Base-by-base conservation (phyloP, 129 eudicot genomes). In the Chrysanthemum makinoi region DNA sequence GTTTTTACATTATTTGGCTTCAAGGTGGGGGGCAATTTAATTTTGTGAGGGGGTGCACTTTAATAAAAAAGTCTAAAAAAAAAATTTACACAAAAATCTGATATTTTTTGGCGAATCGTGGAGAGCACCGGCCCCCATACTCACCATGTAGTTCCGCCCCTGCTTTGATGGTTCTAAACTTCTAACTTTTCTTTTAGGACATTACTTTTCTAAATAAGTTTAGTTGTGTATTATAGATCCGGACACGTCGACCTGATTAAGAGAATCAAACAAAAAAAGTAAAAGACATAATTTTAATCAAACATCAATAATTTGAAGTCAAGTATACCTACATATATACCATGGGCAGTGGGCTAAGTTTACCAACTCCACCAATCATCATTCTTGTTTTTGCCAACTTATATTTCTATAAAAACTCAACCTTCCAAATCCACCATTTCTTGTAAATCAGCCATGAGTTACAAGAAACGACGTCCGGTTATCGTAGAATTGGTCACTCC, bases 291-390 rank as follows among this genome's bases (percentile, higher is more conserved):
- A 57, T 16, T 39, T 16, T 39, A 75, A 75, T 56, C 70, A 35
- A 61, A 15, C 50, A 15, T 62, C 72, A 63, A 70, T 77, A 61
- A 77, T 77, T 70, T 77, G 59, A 68, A 58, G 30, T 46, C 62
- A 49, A 68, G 3, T 52, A 52, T 4, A 14, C 17, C 57, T 5
- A 53, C 60, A 19, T 39, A 19, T 39, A 77, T 62, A 80, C 83
- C 65, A 80, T 74, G 83, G 83, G 83, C 90, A 80, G 80, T 83
- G 89, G 88, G 88, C 95, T 82, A 70, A 67, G 80, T 73, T 89
- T 57, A 86, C 77, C 92, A 80, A 88, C 76, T 77, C 86, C 83
- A 78, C 62, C 66, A 39, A 16, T 70, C 43, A n/a, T 10, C 46
- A 1, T 59, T 43, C 46, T 60, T n/a, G 3, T 35, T 76, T 48